Percentiles rank a stretch among this genome's conserved stretches.
Conservation (phyloP, 306 rosid species). For the Quercus ilex region DNA sequence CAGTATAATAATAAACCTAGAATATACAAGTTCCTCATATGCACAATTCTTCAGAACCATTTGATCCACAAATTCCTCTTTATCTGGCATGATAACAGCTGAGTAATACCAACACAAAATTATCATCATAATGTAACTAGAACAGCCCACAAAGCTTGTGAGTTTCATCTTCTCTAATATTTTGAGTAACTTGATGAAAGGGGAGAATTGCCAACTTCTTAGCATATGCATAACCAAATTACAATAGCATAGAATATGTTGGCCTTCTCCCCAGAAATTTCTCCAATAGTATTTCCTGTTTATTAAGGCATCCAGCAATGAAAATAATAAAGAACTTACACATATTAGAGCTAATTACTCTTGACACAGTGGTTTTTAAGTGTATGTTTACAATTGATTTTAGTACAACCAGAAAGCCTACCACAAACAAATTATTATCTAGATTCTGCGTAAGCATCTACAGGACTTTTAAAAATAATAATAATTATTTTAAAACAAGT, state of each 20-base stretch:
- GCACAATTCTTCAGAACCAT: too few species aligned
- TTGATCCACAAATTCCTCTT: too few species aligned
- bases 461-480: background rate
- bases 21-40: too few species aligned
- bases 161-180: too few species aligned
- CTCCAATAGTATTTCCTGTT: constrained; percentile 77
- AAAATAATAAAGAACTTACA: constrained; percentile 6
- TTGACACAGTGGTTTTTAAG: background rate
- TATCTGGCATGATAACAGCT: too few species aligned
- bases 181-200: too few species aligned
- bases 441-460: background rate
- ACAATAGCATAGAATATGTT: constrained; percentile 42
- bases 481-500: background rate
- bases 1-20: too few species aligned
- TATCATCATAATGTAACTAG: too few species aligned
- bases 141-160: too few species aligned
- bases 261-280: constrained; percentile 93
- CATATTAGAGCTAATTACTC: background rate
- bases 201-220: too few species aligned
- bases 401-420: background rate
- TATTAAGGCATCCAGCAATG: constrained; percentile 19
- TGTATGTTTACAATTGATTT: background rate
- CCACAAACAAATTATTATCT: background rate
- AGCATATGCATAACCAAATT: too few species aligned
- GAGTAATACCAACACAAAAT: too few species aligned